Evolutionary conservation across 2,329 filamentous ascomycete genomes (phyloP), one percentile per base, ranked within the genome.

Genomic region (Diplodia corticola): DNA sequence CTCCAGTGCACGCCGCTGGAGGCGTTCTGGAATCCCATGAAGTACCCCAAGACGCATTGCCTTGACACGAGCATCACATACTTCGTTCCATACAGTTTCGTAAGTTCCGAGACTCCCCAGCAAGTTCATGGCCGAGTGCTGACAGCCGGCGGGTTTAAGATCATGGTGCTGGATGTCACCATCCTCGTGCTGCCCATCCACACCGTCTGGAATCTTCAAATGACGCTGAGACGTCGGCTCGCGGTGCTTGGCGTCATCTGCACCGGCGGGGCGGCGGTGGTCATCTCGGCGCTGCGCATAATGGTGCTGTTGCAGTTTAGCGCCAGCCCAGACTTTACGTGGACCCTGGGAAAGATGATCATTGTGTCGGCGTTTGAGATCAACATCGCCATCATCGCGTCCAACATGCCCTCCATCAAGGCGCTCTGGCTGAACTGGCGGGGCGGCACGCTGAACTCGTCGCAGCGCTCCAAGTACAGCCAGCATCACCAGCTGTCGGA

Each of bases 1-100:
- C 68, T 77, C 4, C 73, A 78, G 64, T 78, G 75, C 59, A 69
- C 71, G 0, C 75, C 75, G 1, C 69, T 77, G 20, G 71, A 73
- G 54, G 71, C 73, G 17, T 72, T 74, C 33, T 70, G 72, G 17
- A 69, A 75, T 35, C 72, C 72, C 3, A 71, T 68, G 9, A 67
- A 67, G 3, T 69, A 76, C 48, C 71, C 72, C 4, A 59, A 67
- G 9, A 70, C 69, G 9, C 68, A 67, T 5, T 76, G 73, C 53
- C 68, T 76, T 51, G 67, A 68, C n/a, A 74, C 72, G 37, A 63
- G 71, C 7, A 49, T 71, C 7, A 71, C 77, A 17, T 64, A 76
- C 12, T 51, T 76, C 13, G 70, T 74, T 0, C 76, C 76, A 2
- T 69, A 69, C 3, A 53, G 69, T 17, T n/a, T 72, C 6, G 72